Evolutionary conservation across 2,329 filamentous ascomycete genomes (phyloP), one percentile per base, ranked within the genome.

Genomic region (Cladosporium velox): DNA sequence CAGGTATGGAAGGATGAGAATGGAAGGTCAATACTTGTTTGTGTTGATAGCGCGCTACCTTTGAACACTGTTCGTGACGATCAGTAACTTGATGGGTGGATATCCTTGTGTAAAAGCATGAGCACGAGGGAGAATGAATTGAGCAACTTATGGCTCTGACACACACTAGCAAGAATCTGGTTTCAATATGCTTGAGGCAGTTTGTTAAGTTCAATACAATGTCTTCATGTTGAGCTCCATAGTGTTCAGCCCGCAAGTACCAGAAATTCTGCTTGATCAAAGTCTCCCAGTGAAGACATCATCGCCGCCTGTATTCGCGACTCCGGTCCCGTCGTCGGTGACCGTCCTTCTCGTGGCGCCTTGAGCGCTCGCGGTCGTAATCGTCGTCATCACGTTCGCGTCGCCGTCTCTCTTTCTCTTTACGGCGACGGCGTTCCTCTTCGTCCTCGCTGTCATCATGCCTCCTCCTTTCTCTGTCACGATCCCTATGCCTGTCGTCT

Each of bases 401-500:
- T 51, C 72, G 67, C 55, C 70, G 64, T 58, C 73, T 70, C 55
- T 68, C 66, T 38, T 49, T 66, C 5, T 70, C 68, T 30, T 62
- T 64, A 34, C 70, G 60, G 52, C 70, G 67, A 26, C 70, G 64
- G 30, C 71, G 67, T 49, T 76, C 72, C 62, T 74, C 72, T 65
- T 76, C 72, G 51, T 71, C 68, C 63, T 72, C 72, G 14, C 71
- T 70, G 21, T 71, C 67, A n/a, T 73, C 70, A 52, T 68, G 51
- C 38, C 68, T 54, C 41, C 70, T 67, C 8, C 69, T 68, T 21
- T 70, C 69, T 21, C 65, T 54, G 14, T 73, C 69, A 14, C 68
- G 67, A 35, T 70, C 67, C 7, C 69, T 66, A 18, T 60, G 55
- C 12, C 57, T 60, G 32, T 55, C 32, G n/a, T 47, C 44, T 24